A percentile compares a stretch with the other conserved stretches of the same genome.
These are phyloP conservation scores for Rhodotorula sp. DNA, from an alignment of 1,284 basidiomycete species.

Conservation along the genomic window DNA sequence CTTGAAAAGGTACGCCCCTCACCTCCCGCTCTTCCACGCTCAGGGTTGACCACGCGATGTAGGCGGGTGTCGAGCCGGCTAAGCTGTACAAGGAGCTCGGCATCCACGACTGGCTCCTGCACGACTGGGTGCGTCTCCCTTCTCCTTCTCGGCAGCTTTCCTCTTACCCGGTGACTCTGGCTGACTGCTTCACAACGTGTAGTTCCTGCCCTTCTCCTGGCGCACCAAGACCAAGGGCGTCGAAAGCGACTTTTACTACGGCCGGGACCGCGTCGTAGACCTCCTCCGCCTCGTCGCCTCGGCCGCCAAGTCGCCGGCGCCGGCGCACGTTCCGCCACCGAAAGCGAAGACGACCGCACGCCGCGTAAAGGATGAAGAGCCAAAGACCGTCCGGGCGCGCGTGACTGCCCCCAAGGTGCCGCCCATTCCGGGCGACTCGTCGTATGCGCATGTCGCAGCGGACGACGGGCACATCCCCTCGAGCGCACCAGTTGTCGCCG, in stretches of 20 bases:
- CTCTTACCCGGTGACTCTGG: not conserved
- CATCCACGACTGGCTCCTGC: slow-evolving; percentile 28
- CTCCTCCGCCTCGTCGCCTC: slow-evolving; percentile 11
- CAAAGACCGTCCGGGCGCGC: not conserved
- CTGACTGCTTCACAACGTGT: not conserved
- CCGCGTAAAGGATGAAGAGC: not conserved
- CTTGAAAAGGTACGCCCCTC: slow-evolving; percentile 17
- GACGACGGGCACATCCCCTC: not conserved
- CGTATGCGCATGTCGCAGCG: not conserved
- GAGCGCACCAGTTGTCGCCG: not conserved
- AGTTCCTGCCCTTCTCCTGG: slow-evolving; percentile 22
- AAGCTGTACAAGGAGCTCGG: slow-evolving; percentile 15
- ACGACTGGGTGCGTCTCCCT: slow-evolving; percentile 6
- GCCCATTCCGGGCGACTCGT: not conserved
- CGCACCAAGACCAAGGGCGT: slow-evolving; percentile 16
- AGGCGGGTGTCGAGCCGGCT: slow-evolving; percentile 32
- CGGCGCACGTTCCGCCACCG: not conserved
- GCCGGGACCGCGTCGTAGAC: slow-evolving; percentile 16
- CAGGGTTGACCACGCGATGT: not conserved
- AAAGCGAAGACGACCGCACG: not conserved
- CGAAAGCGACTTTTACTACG: slow-evolving; percentile 12
- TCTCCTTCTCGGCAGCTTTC: not conserved
- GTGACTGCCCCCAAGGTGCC: not conserved
- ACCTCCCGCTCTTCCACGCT: too few relatives aligned
- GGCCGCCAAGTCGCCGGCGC: not conserved